Base-by-base conservation (phyloP, 805 yeast species). In the Metschnikowia picachoensis region DNA sequence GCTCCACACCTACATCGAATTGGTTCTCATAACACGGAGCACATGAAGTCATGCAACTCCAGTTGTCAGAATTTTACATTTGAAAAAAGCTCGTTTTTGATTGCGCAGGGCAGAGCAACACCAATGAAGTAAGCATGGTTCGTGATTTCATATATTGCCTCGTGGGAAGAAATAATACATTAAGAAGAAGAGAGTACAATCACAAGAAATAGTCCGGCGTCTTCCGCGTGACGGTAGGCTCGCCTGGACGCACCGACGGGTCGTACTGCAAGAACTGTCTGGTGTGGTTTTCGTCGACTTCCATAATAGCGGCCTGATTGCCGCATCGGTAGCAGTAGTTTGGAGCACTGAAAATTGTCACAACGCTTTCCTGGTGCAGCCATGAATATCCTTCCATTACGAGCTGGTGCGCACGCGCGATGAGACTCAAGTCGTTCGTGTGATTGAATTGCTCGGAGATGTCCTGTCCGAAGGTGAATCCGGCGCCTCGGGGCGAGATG, bases 361-460 rank as follows among this genome's bases (percentile, higher is more conserved):
- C 97, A 38, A 91, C 97, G 50, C 82, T 79, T 71, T 91, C 95
- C 67, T 87, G 95, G 71, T 91, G 97, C 34, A 92, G 80, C 97
- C 97, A 91, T 38, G 88, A 80, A 64, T 82, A 91, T 49, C 97
- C 97, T 64, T 90, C 97, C 97, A 91, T 91, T n/a, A 90, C 96
- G 65, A 90, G 77, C 70, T 90, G 97, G 73, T 90, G 97, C 9
- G 97, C 97, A 70, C 97, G 81, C 27, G 97, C 96, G 53, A 91
- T 85, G 52, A 91, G 72, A 43, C 86, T 77, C 53, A 91, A 73
- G 54, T 85, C 90, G 65, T 91, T 91, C 15, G 90, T 84, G 68
- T 90, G 96, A 64, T 91, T 91, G 70, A 91, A 91, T 62, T 89
- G 95, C 64, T 87, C 95, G 56, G 91, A 80, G 59, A 90, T 88